Evolutionary conservation across 139 green algal genomes (phyloP), one percentile per base, ranked within the genome.

Genomic region (Edaphochlamys debaryana): DNA sequence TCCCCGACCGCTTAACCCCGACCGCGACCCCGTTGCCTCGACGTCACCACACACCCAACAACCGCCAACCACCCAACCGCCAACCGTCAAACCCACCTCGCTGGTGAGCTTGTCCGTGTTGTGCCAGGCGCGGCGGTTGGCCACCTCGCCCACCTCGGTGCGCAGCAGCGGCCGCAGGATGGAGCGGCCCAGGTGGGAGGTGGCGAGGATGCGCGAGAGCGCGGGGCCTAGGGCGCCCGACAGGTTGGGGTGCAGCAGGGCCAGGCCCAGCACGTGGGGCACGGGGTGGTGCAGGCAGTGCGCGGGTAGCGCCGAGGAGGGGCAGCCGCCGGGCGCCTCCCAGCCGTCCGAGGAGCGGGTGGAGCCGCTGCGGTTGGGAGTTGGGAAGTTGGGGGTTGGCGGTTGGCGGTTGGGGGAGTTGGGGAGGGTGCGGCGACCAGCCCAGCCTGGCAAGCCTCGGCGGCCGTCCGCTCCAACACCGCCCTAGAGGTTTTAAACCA

Each of bases 91-190:
- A n/a, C 80, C 29, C 41, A 90, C 74, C 70, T 93, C 89, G 13
- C 82, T 76, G 0, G 91, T 94, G 19, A 95, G 84, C n/a, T 86
- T 87, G 37, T 88, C 67, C 0, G 89, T 48, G 76, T 93, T 85
- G 58, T 90, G 70, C 94, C 94, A 98, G 0, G 93, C 92, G 0
- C 93, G 89, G 50, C 89, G 82, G 84, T 95, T 96, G 62, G 84
- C 70, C 37, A 94, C 86, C 84, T 94, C 90, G 38, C 87, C 95
- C 29, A 96, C 70, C 89, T 98, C 93, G 2, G 78, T 90, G 4
- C 94, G 80, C 87, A 97, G 82, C 85, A 98, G 89, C 41, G 88
- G 89, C 37, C 92, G 86, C 70, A 98, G 89, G 58, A 97, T 91
- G 50, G 86, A 86, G 30, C 94, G 72, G 4, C 92, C 93, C 41